Base-by-base conservation (phyloP, 768 basidiomycete species). In the Boletus subcaerulescens region DNA sequence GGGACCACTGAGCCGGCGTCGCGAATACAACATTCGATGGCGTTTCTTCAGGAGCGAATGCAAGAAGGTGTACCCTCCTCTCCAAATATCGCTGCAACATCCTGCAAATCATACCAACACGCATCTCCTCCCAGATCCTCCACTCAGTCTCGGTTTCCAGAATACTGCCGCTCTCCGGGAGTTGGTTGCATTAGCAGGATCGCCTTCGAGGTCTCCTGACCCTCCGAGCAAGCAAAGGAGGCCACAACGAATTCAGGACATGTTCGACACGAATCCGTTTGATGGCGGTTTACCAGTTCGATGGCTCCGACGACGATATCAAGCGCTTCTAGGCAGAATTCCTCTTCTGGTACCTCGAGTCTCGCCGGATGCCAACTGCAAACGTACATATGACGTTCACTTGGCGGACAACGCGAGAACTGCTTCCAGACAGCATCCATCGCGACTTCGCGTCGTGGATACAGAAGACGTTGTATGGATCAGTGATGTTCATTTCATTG, bases 1-100 rank as follows among this genome's bases (percentile, higher is more conserved):
- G 33, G 89, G 89, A 3, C 80, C 77, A 11, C 73, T 91, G 41
- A 88, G 87, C 74, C 87, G 82, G 64, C 82, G 90, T 35, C 80
- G 89, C 42, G 81, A 90, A 66, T 76, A 83, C 46, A 93, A 93
- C 69, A 76, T 84, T 44, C 82, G 83, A 20, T 82, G 86, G 83
- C 80, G 83, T 20, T 88, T 77, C 63, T 90, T 84, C 68, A 71
- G 66, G 15, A 60, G 57, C 11, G 80, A 89, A 64, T 74, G 74
- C 58, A 78, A 74, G 61, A 86, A 83, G 59, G 70, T 85, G 22
- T 63, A 71, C 4, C 83, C 85, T 24, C 89, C 91, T 8, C 66
- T 91, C n/a, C 74, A 84, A 58, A 63, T 81, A 15, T 66, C 67
- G n/a, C 59, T 73, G 36, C 60, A 53, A n/a, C 33, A 60, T 45